Base-by-base conservation (phyloP, 179 eudicot genomes). In the Amaranthus tricolor region DNA sequence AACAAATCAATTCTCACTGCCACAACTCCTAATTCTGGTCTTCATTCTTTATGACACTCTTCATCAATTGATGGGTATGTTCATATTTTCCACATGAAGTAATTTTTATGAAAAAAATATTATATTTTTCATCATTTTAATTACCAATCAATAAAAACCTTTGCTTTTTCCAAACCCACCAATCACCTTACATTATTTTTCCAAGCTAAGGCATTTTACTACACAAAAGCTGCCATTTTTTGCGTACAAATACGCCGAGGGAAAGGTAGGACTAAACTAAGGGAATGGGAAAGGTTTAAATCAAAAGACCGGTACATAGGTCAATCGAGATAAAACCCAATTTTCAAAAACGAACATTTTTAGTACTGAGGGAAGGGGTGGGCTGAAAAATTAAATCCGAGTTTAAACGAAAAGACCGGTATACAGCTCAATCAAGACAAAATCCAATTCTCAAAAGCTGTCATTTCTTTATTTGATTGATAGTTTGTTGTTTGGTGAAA, bases 1-100 rank as follows among this genome's bases (percentile, higher is more conserved):
- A 71, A 51, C 73, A 50, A 76, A 63, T 71, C 76, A 71, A 72
- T 53, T 70, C 75, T 66, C 71, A 63, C 64, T 55, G 19, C 66
- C 50, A 53, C 19, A 58, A 52, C 40, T 66, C 70, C 75, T 45
- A 58, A 17, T 19, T 4, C 51, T 45, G 14, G 40, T 66, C 67
- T 65, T 64, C 53, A 60, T 66, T 67, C 63, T 19, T 52, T 74
- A 19, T 49, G 24, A 45, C 67, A 13, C 11, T 44, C 0, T 16
- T 63, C 50, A 64, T 31, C 40, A 43, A 10, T 45, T 69, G 21
- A 69, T 69, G 72, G 72, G 72, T 69, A 69, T 53, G 61, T 15
- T 4, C 19, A 17, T 17, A 6, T 17, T 48, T n/a, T 48, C 13
- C 12, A 17, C 31, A 45, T 64, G 20, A 15, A 64, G 9, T 64